Percentiles rank a stretch among this genome's conserved stretches.
phyloP scores from a whole-genome alignment of 257 asterid genomes.

The Handroanthus guayacan region DNA sequence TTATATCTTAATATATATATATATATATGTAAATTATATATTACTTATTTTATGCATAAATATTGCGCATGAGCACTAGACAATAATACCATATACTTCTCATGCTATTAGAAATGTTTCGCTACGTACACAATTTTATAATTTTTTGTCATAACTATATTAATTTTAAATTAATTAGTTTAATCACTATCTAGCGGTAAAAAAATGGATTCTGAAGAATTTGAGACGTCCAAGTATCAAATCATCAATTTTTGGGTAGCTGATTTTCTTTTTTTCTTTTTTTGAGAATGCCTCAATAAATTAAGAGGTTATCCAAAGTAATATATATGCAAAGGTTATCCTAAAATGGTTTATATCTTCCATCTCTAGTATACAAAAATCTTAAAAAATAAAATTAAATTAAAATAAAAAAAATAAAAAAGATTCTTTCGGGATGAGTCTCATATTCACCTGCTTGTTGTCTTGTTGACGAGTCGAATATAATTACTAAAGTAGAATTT shows the following conservation, averaged over 20 bases:
- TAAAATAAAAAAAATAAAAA: too few species aligned
- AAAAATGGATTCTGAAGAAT: slow-evolving; percentile 2
- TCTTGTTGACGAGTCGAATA: too few species aligned
- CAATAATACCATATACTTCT: background rate
- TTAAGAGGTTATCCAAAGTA: background rate
- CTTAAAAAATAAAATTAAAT: too few species aligned
- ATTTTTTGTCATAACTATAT: background rate
- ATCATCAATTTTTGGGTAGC: background rate
- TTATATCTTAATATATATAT: too few species aligned
- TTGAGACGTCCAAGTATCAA: background rate
- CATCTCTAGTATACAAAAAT: background rate
- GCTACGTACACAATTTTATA: background rate
- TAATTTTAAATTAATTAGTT: background rate
- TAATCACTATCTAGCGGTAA: background rate
- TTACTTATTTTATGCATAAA: too few species aligned
- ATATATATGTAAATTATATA: too few species aligned
- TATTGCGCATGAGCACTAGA: too few species aligned
- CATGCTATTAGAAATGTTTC: background rate
- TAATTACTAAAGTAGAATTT: too few species aligned
- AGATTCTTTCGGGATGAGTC: too few species aligned
- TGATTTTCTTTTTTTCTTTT: background rate
- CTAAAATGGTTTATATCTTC: background rate
- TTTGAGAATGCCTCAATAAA: background rate
- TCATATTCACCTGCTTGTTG: too few species aligned
- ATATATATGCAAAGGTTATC: background rate